Evolutionary conservation across 805 yeast genomes (phyloP).

Genomic region (Kazachstania taianensis): DNA sequence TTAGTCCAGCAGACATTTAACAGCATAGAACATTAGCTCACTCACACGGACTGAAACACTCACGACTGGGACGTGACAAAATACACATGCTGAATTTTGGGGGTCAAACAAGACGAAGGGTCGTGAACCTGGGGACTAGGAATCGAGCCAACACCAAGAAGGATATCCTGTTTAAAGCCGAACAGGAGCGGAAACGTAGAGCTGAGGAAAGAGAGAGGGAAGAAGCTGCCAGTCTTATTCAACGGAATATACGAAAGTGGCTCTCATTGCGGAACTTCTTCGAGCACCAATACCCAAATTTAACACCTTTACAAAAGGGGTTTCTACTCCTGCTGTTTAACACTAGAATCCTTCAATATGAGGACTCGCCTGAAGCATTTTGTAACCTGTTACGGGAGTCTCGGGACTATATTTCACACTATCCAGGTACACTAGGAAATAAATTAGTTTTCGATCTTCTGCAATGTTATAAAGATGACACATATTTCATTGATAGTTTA

Average conservation of each 20-base stretch:
- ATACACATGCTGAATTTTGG: conserved; percentile 50
- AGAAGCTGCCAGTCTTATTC: conserved; percentile 42
- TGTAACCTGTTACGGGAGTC: conserved; percentile 6
- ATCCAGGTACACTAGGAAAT: background rate
- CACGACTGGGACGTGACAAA: background rate
- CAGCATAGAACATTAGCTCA: too few relatives aligned
- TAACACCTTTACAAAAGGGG: background rate
- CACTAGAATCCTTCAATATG: conserved; percentile 10
- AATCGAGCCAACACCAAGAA: conserved; percentile 29
- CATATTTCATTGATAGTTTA: background rate
- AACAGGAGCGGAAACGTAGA: conserved; percentile 54
- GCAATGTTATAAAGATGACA: conserved; percentile 1
- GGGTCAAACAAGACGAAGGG: conserved; percentile 49
- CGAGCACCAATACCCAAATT: conserved; percentile 4
- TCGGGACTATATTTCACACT: conserved; percentile 2
- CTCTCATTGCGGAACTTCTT: conserved; percentile 28
- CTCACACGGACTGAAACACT: background rate
- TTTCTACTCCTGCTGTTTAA: conserved; percentile 26
- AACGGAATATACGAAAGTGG: conserved; percentile 36
- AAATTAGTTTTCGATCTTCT: background rate
- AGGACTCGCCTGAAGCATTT: conserved; percentile 6
- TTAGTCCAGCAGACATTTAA: too few relatives aligned
- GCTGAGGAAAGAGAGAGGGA: conserved; percentile 43
- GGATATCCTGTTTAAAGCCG: conserved; percentile 50
- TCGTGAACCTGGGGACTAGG: conserved; percentile 50